Base-by-base conservation (phyloP, 305 asterid genomes). In the Ajuga reptans region DNA sequence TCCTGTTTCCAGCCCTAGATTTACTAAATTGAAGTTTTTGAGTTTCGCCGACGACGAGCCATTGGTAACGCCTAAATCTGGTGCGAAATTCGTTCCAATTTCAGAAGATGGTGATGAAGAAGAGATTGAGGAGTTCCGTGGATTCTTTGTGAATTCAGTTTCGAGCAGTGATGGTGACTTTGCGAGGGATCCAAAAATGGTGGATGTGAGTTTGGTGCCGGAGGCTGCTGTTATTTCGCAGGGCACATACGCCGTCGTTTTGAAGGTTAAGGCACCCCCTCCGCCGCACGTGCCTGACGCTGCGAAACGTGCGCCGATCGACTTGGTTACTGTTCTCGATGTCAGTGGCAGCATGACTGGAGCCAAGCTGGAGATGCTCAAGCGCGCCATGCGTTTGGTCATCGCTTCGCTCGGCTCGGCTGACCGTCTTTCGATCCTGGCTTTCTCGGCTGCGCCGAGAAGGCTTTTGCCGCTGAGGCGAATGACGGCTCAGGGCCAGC, bases 351-450 rank as follows among this genome's bases (percentile, higher is more conserved):
- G 86, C 50, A 93, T 90, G 99, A 74, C 76, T 4, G 95, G 97
- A 7, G 83, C 91, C 21, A 93, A 93, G 88, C 84, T 93, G 14
- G 92, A 89, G 68, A 89, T 88, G 99, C 74, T 90, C 42, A 90
- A 93, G 76, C 81, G 97, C 50, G 89, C 97, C 52, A 87, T 93
- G 95, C 84, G 90, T 0, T 52, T 93, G 49, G 96, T 93, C 37
- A 78, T 93, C 72, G 87, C 96, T 6, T 93, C 99, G 0, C 91
- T 93, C 78, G 83, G 92, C 84, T 83, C 97, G 31, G 82, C 87
- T 27, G 99, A 93, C 72, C 94, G 99, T 39, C 95, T 93, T 49
- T 93, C 92, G 0, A 69, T 93, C 8, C 79, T 93, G 31, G 82
- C 92, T 0, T 89, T 89, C 61, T 79, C 99, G 17, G 85, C 90